A percentile compares a stretch with the other conserved stretches of the same genome.
Conservation (phyloP, 2,329 filamentous ascomycete genomes). For the Fonsecaea multimorphosa region DNA sequence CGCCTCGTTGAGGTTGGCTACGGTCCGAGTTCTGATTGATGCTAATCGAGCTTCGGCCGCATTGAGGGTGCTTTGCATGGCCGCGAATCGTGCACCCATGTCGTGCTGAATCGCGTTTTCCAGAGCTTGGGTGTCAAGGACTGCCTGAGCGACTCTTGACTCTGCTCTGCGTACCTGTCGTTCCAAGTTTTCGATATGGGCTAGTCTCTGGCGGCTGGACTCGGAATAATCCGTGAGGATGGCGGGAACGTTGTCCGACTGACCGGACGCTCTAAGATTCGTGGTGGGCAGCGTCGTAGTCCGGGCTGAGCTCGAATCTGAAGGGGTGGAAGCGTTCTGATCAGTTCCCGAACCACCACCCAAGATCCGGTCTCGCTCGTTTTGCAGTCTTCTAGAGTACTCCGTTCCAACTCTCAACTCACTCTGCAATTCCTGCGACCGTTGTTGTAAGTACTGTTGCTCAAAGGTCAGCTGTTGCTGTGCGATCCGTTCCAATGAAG, state of each 20-base stretch:
- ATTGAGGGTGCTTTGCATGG: not conserved
- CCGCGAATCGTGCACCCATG: not conserved
- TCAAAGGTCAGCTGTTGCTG: constrained; percentile 34
- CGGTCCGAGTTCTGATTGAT: not conserved
- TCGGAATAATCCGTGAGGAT: constrained; percentile 29
- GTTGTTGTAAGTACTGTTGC: constrained; percentile 32
- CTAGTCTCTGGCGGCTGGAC: constrained; percentile 25
- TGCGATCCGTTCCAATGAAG: constrained; percentile 34
- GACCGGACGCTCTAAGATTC: constrained; percentile 15
- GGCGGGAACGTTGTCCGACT: constrained; percentile 19
- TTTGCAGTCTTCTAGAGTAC: constrained; percentile 26
- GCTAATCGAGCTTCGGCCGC: constrained; percentile 2
- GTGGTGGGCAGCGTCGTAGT: constrained; percentile 35
- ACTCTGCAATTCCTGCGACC: constrained; percentile 34
- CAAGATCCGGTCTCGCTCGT: constrained; percentile 28
- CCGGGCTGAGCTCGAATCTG: constrained; percentile 27
- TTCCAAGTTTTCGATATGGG: constrained; percentile 35
- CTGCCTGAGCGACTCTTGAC: constrained; percentile 34
- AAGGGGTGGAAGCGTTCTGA: not conserved
- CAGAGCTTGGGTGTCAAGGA: constrained; percentile 30
- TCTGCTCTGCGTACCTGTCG: constrained; percentile 38
- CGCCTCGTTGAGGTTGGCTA: not conserved
- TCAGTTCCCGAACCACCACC: not conserved
- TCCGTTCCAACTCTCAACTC: constrained; percentile 30
- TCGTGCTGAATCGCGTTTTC: constrained; percentile 25